A percentile compares a stretch with the other conserved stretches of the same genome.
phyloP scores from a whole-genome alignment of 1,284 basidiomycete genomes.

The Papiliotrema flavescens region DNA sequence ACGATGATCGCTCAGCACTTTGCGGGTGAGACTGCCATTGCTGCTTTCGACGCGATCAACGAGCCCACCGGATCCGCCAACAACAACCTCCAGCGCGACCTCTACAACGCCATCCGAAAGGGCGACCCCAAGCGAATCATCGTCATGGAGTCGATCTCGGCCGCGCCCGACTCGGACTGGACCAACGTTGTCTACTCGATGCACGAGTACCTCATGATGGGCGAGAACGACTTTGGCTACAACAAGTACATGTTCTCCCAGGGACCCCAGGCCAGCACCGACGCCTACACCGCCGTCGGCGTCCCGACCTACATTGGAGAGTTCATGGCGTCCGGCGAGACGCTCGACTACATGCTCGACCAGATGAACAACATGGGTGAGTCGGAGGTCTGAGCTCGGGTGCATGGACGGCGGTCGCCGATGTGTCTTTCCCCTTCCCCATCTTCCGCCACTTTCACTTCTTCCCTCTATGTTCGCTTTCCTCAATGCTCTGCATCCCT shows the following conservation, averaged over 20 bases:
- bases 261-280: not conserved
- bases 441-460: too few relatives aligned
- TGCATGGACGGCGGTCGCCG: not conserved
- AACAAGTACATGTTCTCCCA: conserved; percentile 6
- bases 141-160: conserved; percentile 32
- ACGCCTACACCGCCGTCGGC: not conserved
- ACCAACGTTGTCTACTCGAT: conserved; percentile 39
- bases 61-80: conserved; percentile 35
- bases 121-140: conserved; percentile 35
- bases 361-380: conserved; percentile 20
- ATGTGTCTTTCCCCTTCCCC: too few relatives aligned
- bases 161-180: conserved; percentile 34
- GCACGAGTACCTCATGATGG: conserved; percentile 38
- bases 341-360: conserved; percentile 28
- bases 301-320: conserved; percentile 33
- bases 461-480: too few relatives aligned
- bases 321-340: conserved; percentile 33
- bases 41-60: conserved; percentile 37
- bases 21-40: conserved; percentile 28
- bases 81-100: conserved; percentile 34
- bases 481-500: too few relatives aligned
- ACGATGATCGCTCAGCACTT: conserved; percentile 31
- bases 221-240: conserved; percentile 7
- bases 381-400: not conserved
- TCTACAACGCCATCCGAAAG: conserved; percentile 33